phyloP scores from a whole-genome alignment of 768 basidiomycete genomes.

The Mycena venus region DNA sequence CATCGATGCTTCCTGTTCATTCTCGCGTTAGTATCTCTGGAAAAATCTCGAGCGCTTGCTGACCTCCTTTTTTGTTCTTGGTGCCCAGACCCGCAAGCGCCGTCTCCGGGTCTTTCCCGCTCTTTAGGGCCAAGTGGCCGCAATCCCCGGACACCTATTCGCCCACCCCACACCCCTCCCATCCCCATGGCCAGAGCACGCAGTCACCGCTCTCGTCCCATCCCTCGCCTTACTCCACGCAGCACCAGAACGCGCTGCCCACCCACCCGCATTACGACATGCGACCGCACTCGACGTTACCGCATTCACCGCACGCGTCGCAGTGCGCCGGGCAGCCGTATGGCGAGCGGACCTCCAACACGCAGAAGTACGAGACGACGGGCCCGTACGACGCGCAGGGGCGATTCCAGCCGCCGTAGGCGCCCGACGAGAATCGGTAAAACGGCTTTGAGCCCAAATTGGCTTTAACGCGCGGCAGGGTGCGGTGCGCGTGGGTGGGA shows the following conservation, averaged over 20 bases:
- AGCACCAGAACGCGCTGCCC: not conserved
- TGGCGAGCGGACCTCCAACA: not conserved
- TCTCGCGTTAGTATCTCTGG: not conserved
- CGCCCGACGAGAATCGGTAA: not conserved
- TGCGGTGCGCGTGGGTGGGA: no score
- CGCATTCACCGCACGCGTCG: not conserved
- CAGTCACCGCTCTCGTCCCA: not conserved
- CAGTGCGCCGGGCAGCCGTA: not conserved
- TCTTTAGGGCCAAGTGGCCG: constrained; percentile 37
- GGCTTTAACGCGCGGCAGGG: no score
- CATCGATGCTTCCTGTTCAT: not conserved
- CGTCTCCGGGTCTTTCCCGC: constrained; percentile 20
- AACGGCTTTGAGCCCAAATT: no score
- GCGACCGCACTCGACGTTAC: not conserved
- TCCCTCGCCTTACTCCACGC: not conserved
- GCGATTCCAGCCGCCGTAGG: not conserved
- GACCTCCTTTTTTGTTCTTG: not conserved
- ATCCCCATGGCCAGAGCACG: no score
- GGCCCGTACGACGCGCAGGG: not conserved
- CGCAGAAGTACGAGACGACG: not conserved
- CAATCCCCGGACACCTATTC: not conserved
- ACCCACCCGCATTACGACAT: not conserved
- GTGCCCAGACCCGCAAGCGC: constrained; percentile 11
- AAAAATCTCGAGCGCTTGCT: not conserved
- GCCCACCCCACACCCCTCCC: not conserved